Base-by-base conservation (phyloP, 2,329 filamentous ascomycete species). In the Penicillium sp. region DNA sequence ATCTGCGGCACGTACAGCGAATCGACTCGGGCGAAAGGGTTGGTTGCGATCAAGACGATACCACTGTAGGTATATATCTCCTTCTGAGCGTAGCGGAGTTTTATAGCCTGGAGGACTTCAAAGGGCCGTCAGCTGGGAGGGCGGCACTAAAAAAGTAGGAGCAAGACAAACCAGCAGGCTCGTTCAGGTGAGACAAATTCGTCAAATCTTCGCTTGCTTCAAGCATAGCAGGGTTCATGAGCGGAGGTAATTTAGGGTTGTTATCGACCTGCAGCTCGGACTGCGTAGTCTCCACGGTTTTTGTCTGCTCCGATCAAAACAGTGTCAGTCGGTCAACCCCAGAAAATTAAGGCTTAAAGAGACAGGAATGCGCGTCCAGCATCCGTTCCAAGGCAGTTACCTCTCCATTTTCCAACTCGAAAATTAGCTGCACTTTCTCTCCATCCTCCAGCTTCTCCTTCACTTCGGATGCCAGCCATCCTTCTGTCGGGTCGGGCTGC, bases 61-160 rank as follows among this genome's bases (percentile, higher is more conserved):
- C 94, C 94, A 73, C 91, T 96, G 80, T 99, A 99, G 70, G 94
- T 99, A 81, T 99, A 99, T 69, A 99, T 99, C 75, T 99, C 94
- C 78, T 97, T 97, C 75, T 99, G 94, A 60, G 90, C 83, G 79
- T 99, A 99, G 74, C 94, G 90, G 71, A 99, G 84, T 72, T 92
- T 91, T 75, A 99, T 99, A 53, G 94, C 94, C 82, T 99, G 94
- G 61, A 99, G 80, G 58, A 99, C 95, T 96, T 74, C 47, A 56
- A 42, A 54, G 31, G 51, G 51, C 42, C 46, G 57, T 71, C 56
- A 72, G 66, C 53, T 47, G 50, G 42, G 44, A 45, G 42, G 21
- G 31, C 25, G 15, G 21, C 23, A 46, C 8, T 51, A 25, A 35
- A 48, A 51, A 44, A 45, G 38, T 49, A 52, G 34, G 42, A 56